phyloP scores from a whole-genome alignment of 495 filamentous ascomycete species.

The Aspergillus indologenus region DNA sequence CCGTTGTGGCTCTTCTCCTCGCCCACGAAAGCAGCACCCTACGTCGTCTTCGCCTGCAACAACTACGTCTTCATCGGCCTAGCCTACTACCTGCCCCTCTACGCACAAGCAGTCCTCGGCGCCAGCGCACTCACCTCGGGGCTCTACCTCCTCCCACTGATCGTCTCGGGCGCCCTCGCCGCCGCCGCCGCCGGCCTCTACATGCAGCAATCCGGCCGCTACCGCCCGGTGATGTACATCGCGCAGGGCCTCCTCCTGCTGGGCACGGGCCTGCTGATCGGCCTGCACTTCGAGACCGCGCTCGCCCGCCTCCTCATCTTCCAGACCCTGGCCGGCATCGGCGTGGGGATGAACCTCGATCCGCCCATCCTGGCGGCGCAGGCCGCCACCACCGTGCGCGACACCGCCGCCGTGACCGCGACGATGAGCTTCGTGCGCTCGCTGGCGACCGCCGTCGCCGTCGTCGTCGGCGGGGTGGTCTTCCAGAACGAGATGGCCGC shows the following conservation, averaged over 20 bases:
- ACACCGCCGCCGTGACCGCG: slow-evolving; percentile 4
- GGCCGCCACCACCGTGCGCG: slow-evolving; percentile 5
- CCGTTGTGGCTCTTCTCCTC: slow-evolving; percentile 58
- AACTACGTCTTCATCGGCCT: not conserved
- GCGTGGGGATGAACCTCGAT: slow-evolving; percentile 23
- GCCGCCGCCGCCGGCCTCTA: not conserved
- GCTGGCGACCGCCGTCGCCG: not conserved
- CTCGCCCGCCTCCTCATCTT: not conserved
- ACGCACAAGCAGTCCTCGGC: slow-evolving; percentile 4
- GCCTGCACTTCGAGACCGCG: not conserved
- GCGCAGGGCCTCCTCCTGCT: not conserved
- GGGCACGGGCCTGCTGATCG: not conserved
- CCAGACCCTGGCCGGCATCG: slow-evolving; percentile 8
- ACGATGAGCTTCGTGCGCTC: not conserved
- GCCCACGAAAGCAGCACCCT: not conserved
- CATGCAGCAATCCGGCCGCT: not conserved
- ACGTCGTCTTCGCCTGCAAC: not conserved
- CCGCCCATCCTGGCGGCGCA: slow-evolving; percentile 23
- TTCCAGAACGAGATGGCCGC: slow-evolving; percentile 6
- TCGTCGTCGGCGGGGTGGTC: slow-evolving; percentile 10
- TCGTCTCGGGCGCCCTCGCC: not conserved
- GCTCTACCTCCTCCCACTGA: not conserved
- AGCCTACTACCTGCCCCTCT: slow-evolving; percentile 8
- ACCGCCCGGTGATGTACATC: slow-evolving; percentile 4
- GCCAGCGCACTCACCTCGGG: slow-evolving; percentile 1